Evolutionary conservation across 345 rosid species (phyloP), one percentile per base, ranked within the genome.

Genomic region (Populus simonii): DNA sequence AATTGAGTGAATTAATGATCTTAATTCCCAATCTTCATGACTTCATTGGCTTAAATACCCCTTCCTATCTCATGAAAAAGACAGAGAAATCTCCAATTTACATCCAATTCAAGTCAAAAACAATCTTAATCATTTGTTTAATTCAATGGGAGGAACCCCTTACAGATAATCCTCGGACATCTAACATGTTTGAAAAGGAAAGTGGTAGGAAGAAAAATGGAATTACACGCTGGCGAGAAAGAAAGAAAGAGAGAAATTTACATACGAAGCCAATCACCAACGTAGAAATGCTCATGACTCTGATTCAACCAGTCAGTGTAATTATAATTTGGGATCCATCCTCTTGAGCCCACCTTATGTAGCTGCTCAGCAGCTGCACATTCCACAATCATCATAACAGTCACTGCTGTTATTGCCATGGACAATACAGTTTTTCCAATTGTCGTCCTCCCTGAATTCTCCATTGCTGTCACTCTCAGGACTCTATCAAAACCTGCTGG

Each of bases 261-360:
- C 74, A 1, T 76, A 76, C 74, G 13, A 3, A 76, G 74, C 79
- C 79, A 68, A 59, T 76, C 74, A 41, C 74, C 79, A 43, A 69
- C 79, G 39, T 69, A 57, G 74, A 69, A 76, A 55, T 69, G 74
- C 6, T 76, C 39, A 23, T 47, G 59, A 0, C 39, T 31, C 11
- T 47, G 41, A 12, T 4, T 76, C 27, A 70, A 76, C 79, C 79
- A 76, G 2, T 69, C 33, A 57, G 68, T 69, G 59, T 76, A 76
- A 29, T 76, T 76, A 39, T 68, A 76, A 22, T 70, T 29, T 2
- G 79, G 79, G 49, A 69, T 76, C 79, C 73, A 76, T 57, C 74
- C 79, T 39, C 22, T 59, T 29, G 18, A 33, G 5, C 79, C 74
- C 22, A 76, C 35, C 74, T 76, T 69, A 41, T 25, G 41, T 27